phyloP scores from a whole-genome alignment of 305 asterid species.

The Fraxinus angustifolia region DNA sequence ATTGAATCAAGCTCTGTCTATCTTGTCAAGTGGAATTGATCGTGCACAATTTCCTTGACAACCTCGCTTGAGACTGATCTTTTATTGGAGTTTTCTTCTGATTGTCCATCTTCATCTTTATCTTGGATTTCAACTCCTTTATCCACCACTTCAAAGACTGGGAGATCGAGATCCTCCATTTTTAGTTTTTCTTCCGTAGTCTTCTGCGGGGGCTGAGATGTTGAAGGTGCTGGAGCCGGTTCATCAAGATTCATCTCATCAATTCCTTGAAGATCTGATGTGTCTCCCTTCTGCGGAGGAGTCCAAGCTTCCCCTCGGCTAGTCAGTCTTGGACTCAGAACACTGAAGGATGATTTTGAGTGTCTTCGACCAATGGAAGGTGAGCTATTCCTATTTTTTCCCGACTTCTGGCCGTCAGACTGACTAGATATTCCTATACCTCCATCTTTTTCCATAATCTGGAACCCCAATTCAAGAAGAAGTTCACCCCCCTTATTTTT shows the following conservation, averaged over 20 bases:
- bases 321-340: conserved; percentile 54
- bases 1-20: conserved; percentile 73
- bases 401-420: conserved; percentile 45
- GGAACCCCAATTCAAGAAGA: conserved; percentile 68
- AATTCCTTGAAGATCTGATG: conserved; percentile 44
- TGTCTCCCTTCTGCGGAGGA: conserved; percentile 47
- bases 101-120: conserved; percentile 27
- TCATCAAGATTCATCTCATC: conserved; percentile 79
- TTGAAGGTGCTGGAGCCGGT: conserved; percentile 32
- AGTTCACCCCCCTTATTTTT: conserved; percentile 82
- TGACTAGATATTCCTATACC: conserved; percentile 60
- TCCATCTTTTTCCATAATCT: conserved; percentile 91
- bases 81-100: conserved; percentile 51
- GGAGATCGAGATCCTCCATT: conserved; percentile 53
- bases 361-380: conserved; percentile 55
- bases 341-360: conserved; percentile 69
- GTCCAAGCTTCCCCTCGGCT: conserved; percentile 52
- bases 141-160: conserved; percentile 79
- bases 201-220: conserved; percentile 21
- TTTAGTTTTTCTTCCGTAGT: conserved; percentile 33
- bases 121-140: conserved; percentile 72
- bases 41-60: conserved; percentile 84
- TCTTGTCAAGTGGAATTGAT: conserved; percentile 52
- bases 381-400: conserved; percentile 21
- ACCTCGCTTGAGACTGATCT: conserved; percentile 61